Conservation (phyloP, 805 yeast species). For the Candida patagonica region DNA sequence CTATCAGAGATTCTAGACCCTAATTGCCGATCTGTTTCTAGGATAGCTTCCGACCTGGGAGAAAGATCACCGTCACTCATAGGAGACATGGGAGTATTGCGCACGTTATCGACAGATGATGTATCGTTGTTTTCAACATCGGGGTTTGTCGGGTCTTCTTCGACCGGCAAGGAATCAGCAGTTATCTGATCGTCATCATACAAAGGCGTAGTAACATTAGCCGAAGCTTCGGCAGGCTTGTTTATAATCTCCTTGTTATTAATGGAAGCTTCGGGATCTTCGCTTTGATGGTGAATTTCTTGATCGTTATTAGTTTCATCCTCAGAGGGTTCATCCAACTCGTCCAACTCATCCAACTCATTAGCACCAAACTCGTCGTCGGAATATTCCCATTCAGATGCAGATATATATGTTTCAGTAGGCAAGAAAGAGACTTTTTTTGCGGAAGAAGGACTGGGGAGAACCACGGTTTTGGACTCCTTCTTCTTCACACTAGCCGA, state of each 20-base stretch:
- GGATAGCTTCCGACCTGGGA: not conserved
- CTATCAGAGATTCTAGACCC: not conserved
- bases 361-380: slow-evolving; percentile 19
- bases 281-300: not conserved
- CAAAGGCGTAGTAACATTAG: not conserved
- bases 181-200: no score
- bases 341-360: slow-evolving; percentile 13
- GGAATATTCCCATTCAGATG: slow-evolving; percentile 21
- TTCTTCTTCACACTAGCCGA: slow-evolving; percentile 6
- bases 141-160: no score
- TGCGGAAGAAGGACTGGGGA: not conserved
- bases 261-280: not conserved
- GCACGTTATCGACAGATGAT: no score
- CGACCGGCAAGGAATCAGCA: no score
- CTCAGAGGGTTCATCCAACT: slow-evolving; percentile 7
- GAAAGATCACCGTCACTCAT: no score
- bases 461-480: not conserved
- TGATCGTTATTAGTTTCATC: slow-evolving; percentile 5
- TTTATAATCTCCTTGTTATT: not conserved
- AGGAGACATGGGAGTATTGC: no score
- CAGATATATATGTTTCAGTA: slow-evolving; percentile 18
- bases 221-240: not conserved
- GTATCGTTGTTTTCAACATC: no score
- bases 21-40: not conserved
- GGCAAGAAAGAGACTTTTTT: slow-evolving; percentile 15